Conservation (phyloP, 331 rosid genomes). For the Quercus tomentella region DNA sequence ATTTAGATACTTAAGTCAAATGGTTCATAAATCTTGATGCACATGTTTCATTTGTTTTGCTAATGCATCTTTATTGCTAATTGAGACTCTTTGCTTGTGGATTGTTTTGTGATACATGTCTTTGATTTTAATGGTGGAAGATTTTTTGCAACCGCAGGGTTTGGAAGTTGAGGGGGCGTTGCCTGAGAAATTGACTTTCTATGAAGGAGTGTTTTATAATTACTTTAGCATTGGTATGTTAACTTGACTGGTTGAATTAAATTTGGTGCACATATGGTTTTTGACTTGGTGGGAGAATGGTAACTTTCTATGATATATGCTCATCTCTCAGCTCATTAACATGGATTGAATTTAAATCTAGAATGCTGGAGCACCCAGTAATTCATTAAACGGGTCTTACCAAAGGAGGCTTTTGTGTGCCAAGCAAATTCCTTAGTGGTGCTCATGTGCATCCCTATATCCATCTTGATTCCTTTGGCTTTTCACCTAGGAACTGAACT, state of each 20-base stretch:
- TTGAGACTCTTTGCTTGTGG: slow-evolving; percentile 1
- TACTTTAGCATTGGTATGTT: slow-evolving; percentile 92
- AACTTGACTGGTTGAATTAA: slow-evolving; percentile 10
- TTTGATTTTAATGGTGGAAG: slow-evolving; percentile 14
- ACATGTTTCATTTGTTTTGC: neutral
- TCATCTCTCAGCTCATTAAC: slow-evolving; percentile 4
- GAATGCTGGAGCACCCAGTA: neutral
- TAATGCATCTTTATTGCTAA: neutral
- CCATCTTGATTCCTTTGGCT: neutral
- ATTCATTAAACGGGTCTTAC: neutral
- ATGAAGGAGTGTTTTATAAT: slow-evolving; percentile 92
- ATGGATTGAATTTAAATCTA: neutral
- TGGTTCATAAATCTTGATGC: neutral
- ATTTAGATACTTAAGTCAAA: too few species aligned
- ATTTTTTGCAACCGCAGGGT: slow-evolving; percentile 49
- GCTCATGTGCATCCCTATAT: neutral
- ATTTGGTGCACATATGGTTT: slow-evolving; percentile 4
- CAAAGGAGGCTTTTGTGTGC: neutral
- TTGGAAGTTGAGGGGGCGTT: slow-evolving; percentile 62
- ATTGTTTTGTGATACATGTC: neutral
- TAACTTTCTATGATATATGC: neutral
- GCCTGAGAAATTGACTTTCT: slow-evolving; percentile 57
- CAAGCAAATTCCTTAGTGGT: neutral
- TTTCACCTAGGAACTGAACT: neutral
- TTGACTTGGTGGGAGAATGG: slow-evolving; percentile 7